Evolutionary conservation across 2,329 filamentous ascomycete genomes (phyloP).

Genomic region (Penicillium olsonii): DNA sequence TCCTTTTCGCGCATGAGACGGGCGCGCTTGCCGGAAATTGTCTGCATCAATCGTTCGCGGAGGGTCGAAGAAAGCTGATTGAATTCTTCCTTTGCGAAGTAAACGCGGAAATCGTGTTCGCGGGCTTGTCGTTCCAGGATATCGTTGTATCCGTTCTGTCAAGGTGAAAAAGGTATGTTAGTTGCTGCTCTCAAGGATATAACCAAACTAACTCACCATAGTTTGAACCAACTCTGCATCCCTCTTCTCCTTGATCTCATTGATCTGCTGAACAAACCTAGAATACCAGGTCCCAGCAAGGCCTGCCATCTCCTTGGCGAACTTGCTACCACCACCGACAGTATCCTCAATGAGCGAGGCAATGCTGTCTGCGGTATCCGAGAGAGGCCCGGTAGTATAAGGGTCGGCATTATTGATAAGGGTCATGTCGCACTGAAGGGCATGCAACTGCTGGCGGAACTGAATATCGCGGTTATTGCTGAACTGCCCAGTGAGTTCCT

Average conservation of each 20-base stretch:
- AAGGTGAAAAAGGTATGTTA: conserved; percentile 2
- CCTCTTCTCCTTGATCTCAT: conserved; percentile 82
- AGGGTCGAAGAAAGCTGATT: conserved; percentile 60
- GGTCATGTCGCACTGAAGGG: conserved; percentile 87
- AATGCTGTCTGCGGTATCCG: conserved; percentile 66
- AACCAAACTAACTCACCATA: conserved; percentile 62
- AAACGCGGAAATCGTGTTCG: conserved; percentile 60
- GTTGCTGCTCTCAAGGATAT: neutral
- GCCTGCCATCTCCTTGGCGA: conserved; percentile 66
- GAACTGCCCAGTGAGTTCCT: conserved; percentile 74
- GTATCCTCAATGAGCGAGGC: conserved; percentile 62
- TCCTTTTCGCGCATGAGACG: conserved; percentile 66
- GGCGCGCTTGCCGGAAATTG: conserved; percentile 58
- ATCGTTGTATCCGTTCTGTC: conserved; percentile 59
- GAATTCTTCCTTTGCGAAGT: conserved; percentile 65
- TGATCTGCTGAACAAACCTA: conserved; percentile 81
- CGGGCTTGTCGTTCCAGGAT: conserved; percentile 58
- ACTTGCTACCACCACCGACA: conserved; percentile 56
- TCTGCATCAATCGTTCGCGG: conserved; percentile 62
- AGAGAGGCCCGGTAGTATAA: conserved; percentile 70
- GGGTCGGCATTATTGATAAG: conserved; percentile 83
- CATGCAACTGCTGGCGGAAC: conserved; percentile 86
- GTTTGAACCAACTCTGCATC: conserved; percentile 81
- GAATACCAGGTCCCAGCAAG: conserved; percentile 78
- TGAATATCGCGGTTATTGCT: conserved; percentile 77